Conservation (phyloP, 352 stramenopile genomes). For the Pythium utonaiense region DNA sequence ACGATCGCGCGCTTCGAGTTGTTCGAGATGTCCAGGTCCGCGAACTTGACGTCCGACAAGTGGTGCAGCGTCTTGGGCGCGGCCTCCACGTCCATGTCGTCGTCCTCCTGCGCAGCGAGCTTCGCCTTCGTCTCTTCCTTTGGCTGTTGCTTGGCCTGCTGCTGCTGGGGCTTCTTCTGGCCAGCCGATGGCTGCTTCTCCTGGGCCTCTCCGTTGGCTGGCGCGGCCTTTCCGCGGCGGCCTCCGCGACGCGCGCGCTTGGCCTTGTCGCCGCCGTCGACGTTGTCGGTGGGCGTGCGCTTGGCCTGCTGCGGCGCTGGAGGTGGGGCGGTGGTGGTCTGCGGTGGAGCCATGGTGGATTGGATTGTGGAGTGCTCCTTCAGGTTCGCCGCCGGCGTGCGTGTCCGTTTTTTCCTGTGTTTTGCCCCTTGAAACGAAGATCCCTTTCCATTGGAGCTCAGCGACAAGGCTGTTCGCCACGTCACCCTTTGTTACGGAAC, state of each 20-base stretch:
- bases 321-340: constrained; percentile 1
- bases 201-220: constrained; percentile 3
- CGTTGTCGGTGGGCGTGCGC: constrained; percentile 34
- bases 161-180: constrained; percentile 15
- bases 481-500: constrained; percentile 18
- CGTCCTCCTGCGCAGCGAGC: neutral
- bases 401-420: constrained; percentile 13
- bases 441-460: constrained; percentile 10
- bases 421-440: constrained; percentile 11
- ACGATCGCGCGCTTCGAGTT: constrained; percentile 39
- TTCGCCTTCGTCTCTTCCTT: constrained; percentile 14
- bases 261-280: constrained; percentile 33
- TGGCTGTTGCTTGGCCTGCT: neutral
- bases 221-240: constrained; percentile 28
- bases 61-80: constrained; percentile 25
- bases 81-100: constrained; percentile 6
- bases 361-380: constrained; percentile 2
- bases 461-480: constrained; percentile 10
- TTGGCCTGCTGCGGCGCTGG: constrained; percentile 27
- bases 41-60: constrained; percentile 26
- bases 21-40: constrained; percentile 26
- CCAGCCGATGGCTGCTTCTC: neutral
- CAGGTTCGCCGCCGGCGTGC: neutral
- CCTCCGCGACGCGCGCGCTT: constrained; percentile 48
- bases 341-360: constrained; percentile 11